Conservation (phyloP, 2,329 filamentous ascomycete species). For the Sporothrix sp. region DNA sequence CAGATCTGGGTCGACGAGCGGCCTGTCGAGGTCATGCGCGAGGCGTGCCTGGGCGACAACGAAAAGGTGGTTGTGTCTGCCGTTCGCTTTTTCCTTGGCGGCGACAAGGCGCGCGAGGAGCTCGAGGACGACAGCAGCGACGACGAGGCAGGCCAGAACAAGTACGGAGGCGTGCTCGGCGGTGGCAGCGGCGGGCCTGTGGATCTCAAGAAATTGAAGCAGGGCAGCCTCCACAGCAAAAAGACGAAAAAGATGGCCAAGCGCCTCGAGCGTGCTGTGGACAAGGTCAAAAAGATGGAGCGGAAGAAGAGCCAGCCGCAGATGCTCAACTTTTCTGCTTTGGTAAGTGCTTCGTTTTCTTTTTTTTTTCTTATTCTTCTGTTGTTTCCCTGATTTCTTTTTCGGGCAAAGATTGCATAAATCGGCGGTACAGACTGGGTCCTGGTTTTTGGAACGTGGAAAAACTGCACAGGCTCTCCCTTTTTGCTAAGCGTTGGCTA, state of each 20-base stretch:
- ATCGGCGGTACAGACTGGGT: too few species aligned
- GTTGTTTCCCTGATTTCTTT: not conserved
- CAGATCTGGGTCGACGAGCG: slow-evolving; percentile 90
- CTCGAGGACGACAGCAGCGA: slow-evolving; percentile 81
- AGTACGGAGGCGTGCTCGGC: slow-evolving; percentile 16
- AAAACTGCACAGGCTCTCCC: too few species aligned
- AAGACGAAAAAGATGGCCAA: slow-evolving; percentile 84
- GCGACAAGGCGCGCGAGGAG: slow-evolving; percentile 92
- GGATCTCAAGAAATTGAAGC: slow-evolving; percentile 72
- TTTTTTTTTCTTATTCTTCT: not conserved
- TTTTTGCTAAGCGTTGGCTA: not conserved
- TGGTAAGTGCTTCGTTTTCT: slow-evolving; percentile 29
- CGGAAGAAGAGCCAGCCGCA: slow-evolving; percentile 82
- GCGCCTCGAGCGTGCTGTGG: slow-evolving; percentile 67
- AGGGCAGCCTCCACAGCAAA: slow-evolving; percentile 88
- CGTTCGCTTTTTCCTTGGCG: slow-evolving; percentile 88
- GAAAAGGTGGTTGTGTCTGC: slow-evolving; percentile 85
- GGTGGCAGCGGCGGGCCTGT: slow-evolving; percentile 28
- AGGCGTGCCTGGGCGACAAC: slow-evolving; percentile 78
- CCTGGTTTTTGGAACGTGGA: too few species aligned
- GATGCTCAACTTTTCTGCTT: slow-evolving; percentile 87
- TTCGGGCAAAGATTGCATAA: too few species aligned
- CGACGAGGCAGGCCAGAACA: slow-evolving; percentile 44
- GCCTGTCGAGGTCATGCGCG: slow-evolving; percentile 96
- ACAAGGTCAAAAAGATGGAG: slow-evolving; percentile 73